These are phyloP conservation scores for Cladobotryum protrusum DNA, from an alignment of 2,329 filamentous ascomycete species.

Conservation along the genomic window DNA sequence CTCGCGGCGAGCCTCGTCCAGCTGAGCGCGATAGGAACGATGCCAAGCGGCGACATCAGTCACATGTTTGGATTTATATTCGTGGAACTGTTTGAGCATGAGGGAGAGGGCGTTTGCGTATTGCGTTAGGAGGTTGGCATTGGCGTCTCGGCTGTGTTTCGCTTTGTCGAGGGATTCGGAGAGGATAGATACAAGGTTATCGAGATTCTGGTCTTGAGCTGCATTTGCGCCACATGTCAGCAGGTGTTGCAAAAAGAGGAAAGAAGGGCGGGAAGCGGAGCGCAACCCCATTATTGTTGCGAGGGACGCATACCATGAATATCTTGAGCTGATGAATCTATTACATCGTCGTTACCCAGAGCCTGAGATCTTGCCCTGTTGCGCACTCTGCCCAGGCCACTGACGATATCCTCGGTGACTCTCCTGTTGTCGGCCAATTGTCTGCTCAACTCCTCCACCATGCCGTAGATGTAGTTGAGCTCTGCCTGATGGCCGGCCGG, in stretches of 20 bases:
- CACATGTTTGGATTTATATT: slow-evolving; percentile 59
- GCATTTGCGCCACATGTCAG: neutral
- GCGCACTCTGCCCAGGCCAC: slow-evolving; percentile 56
- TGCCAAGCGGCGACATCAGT: slow-evolving; percentile 59
- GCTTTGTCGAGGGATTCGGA: slow-evolving; percentile 57
- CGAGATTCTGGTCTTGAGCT: slow-evolving; percentile 56
- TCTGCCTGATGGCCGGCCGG: slow-evolving; percentile 64
- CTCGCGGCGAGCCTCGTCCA: slow-evolving; percentile 59
- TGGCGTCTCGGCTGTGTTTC: slow-evolving; percentile 54
- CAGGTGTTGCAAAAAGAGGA: neutral
- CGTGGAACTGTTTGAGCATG: slow-evolving; percentile 59
- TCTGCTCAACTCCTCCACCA: slow-evolving; percentile 61
- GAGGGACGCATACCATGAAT: slow-evolving; percentile 44
- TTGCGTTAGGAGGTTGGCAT: slow-evolving; percentile 50
- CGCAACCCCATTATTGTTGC: neutral
- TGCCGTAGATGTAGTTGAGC: slow-evolving; percentile 60
- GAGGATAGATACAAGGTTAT: slow-evolving; percentile 54
- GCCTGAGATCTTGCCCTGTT: slow-evolving; percentile 47
- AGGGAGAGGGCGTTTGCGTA: slow-evolving; percentile 52
- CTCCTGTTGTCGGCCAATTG: slow-evolving; percentile 56
- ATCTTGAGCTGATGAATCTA: slow-evolving; percentile 49
- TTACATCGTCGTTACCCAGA: slow-evolving; percentile 52
- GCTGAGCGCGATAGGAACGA: slow-evolving; percentile 57
- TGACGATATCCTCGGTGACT: slow-evolving; percentile 57
- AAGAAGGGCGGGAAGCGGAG: neutral